Percentiles rank a stretch among this genome's conserved stretches.
These are phyloP conservation scores for Hyphodiscus sp. DNA, from an alignment of 2,329 filamentous ascomycete genomes.

Conservation along the genomic window DNA sequence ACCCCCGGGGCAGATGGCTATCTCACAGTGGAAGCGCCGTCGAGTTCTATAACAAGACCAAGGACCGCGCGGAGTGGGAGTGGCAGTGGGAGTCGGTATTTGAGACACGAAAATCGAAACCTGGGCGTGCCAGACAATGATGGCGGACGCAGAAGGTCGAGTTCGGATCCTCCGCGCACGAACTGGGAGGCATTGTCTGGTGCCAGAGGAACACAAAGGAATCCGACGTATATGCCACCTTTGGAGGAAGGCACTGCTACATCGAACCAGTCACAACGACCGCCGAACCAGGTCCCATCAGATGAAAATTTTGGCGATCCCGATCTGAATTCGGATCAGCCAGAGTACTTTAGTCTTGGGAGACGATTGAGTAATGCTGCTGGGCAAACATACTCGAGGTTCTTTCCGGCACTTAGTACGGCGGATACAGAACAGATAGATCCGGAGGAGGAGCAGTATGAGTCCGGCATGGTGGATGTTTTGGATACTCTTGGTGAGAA, in stretches of 20 bases:
- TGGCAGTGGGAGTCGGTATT: not conserved
- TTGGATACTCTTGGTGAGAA: slow-evolving; percentile 57
- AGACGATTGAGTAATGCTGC: not conserved
- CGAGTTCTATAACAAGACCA: not conserved
- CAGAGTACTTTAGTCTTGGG: not conserved
- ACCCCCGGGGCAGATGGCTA: not conserved
- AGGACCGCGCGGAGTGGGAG: not conserved
- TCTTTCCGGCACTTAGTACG: not conserved
- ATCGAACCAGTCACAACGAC: not conserved
- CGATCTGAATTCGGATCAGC: not conserved
- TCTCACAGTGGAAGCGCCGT: not conserved
- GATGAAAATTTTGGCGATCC: not conserved
- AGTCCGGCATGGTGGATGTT: slow-evolving; percentile 1
- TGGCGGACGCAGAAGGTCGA: not conserved
- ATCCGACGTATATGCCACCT: not conserved
- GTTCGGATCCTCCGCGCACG: not conserved
- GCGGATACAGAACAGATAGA: not conserved
- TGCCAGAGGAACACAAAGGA: not conserved
- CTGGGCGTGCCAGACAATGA: not conserved
- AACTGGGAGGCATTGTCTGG: not conserved
- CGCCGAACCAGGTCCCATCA: not conserved
- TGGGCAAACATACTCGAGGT: not conserved
- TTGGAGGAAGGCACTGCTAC: not conserved
- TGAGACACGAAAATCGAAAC: not conserved
- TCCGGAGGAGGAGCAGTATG: not conserved